Conservation (phyloP, 2,329 filamentous ascomycete genomes). For the Anthostomella pinea region DNA sequence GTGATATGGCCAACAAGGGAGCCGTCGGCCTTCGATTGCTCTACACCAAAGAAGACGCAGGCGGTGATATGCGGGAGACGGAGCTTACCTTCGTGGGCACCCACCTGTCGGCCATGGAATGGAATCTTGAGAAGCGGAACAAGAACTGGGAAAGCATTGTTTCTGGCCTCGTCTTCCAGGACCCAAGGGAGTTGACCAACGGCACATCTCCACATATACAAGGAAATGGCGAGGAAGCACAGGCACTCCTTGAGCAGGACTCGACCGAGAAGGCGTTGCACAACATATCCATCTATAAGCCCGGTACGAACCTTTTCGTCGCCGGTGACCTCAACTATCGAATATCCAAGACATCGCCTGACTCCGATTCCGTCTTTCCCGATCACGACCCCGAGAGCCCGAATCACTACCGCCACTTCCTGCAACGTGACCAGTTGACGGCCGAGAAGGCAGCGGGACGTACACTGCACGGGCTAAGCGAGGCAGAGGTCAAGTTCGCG, state of each 20-base stretch:
- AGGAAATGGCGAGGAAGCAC: constrained; percentile 17
- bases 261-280: constrained; percentile 42
- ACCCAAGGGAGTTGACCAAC: constrained; percentile 40
- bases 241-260: constrained; percentile 22
- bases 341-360: constrained; percentile 66
- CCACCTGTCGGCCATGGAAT: constrained; percentile 87
- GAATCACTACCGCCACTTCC: constrained; percentile 63
- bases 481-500: constrained; percentile 73
- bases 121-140: constrained; percentile 71
- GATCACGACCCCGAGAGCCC: constrained; percentile 53
- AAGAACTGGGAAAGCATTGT: constrained; percentile 86
- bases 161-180: constrained; percentile 72
- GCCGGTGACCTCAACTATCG: constrained; percentile 95
- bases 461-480: constrained; percentile 74
- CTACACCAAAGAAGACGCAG: constrained; percentile 44
- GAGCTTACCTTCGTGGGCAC: constrained; percentile 83
- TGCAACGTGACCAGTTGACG: constrained; percentile 75
- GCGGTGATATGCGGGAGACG: constrained; percentile 39
- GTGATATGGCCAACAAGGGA: constrained; percentile 94
- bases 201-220: constrained; percentile 6
- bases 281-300: constrained; percentile 68
- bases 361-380: constrained; percentile 60
- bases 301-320: constrained; percentile 76
- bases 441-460: constrained; percentile 66
- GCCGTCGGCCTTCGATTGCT: constrained; percentile 76